Conservation (phyloP, 2,329 filamentous ascomycete genomes). For the Capronia coronata region DNA sequence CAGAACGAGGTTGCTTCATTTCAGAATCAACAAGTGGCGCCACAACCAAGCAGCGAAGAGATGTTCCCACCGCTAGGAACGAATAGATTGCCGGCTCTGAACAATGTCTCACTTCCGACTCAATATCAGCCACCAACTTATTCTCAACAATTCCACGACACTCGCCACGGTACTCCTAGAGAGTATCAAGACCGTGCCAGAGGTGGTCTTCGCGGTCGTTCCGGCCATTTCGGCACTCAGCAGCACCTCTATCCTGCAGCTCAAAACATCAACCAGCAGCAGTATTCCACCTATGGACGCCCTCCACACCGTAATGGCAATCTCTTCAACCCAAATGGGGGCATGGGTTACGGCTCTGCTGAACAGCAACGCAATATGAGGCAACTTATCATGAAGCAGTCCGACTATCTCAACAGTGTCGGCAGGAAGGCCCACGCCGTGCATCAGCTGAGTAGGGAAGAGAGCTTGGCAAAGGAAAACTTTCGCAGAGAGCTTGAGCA, state of each 20-base stretch:
- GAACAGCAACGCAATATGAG: slow-evolving; percentile 19
- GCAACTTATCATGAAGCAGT: slow-evolving; percentile 23
- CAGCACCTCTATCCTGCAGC: slow-evolving; percentile 1
- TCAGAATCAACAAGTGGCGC: slow-evolving; percentile 1
- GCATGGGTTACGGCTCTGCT: slow-evolving; percentile 6
- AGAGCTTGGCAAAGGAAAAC: slow-evolving; percentile 63
- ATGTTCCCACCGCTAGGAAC: slow-evolving; percentile 12
- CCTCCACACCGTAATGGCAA: slow-evolving; percentile 7
- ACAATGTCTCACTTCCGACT: neutral
- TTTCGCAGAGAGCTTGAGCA: slow-evolving; percentile 61
- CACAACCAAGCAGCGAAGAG: neutral
- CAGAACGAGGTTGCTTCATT: neutral
- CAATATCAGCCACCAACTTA: slow-evolving; percentile 4
- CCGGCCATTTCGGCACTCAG: slow-evolving; percentile 3
- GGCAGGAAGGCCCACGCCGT: slow-evolving; percentile 9
- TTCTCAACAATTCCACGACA: slow-evolving; percentile 2
- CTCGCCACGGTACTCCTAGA: slow-evolving; percentile 13
- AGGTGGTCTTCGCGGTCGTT: slow-evolving; percentile 9
- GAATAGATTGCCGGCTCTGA: neutral
- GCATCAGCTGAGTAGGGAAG: slow-evolving; percentile 33
- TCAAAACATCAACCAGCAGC: neutral
- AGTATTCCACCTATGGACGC: slow-evolving; percentile 9
- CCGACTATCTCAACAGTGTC: slow-evolving; percentile 25
- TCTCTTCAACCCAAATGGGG: slow-evolving; percentile 18
- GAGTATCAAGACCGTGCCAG: slow-evolving; percentile 22